These are phyloP conservation scores for Metarhizium humberi DNA, from an alignment of 2,329 filamentous ascomycete genomes.

Conservation along the genomic window DNA sequence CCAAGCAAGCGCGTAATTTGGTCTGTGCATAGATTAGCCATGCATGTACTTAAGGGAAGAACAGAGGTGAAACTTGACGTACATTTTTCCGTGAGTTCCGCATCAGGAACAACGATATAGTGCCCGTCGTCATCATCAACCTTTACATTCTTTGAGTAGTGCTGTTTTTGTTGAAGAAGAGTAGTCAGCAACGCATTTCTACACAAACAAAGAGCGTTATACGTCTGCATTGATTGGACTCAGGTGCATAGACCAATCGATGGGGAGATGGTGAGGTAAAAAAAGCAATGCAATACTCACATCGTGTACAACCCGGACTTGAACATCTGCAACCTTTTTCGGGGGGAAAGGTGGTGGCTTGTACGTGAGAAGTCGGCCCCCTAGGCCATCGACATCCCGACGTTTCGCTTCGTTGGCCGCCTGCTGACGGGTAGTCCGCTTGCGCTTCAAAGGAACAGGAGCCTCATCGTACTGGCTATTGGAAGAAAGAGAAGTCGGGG, in stretches of 20 bases:
- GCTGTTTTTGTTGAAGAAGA: conserved; percentile 13
- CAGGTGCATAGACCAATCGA: neutral
- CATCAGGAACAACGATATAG: conserved; percentile 86
- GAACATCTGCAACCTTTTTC: conserved; percentile 78
- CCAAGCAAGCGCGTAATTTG: conserved; percentile 83
- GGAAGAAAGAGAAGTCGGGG: conserved; percentile 69
- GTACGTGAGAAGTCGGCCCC: conserved; percentile 69
- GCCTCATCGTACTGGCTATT: conserved; percentile 54
- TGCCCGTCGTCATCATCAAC: conserved; percentile 96
- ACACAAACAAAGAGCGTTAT: neutral
- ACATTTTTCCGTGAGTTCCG: conserved; percentile 84
- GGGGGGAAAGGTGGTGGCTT: conserved; percentile 79
- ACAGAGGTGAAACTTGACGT: conserved; percentile 28
- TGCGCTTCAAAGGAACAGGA: conserved; percentile 76
- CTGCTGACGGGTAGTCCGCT: conserved; percentile 68
- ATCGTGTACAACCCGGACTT: conserved; percentile 52
- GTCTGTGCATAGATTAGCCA: conserved; percentile 43
- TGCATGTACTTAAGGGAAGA: neutral
- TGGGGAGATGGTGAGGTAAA: neutral
- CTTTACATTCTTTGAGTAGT: conserved; percentile 53
- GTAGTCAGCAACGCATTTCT: neutral
- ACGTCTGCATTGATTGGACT: neutral
- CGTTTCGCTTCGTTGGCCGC: conserved; percentile 74
- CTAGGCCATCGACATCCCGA: conserved; percentile 60
- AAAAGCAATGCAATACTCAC: conserved; percentile 34